Base-by-base conservation (phyloP, 305 asterid species). In the Fraxinus floribunda region DNA sequence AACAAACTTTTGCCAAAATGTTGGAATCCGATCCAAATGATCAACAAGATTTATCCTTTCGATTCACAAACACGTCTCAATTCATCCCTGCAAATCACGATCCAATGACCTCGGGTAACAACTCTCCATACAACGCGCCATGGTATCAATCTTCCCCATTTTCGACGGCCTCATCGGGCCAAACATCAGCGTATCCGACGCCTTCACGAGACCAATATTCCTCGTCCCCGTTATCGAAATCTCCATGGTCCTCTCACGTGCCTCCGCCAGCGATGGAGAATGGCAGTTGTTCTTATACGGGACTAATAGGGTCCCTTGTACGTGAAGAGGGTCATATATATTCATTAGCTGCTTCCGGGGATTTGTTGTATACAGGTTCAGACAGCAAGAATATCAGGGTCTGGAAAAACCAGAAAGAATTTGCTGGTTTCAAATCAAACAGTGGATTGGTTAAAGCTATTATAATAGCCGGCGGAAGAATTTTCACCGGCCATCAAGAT, bases 311-410 rank as follows among this genome's bases (percentile, higher is more conserved):
- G 0, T 91, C 97, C 84, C 94, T 94, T 0, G 87, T 91, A 77
- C 92, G 98, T 0, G 93, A 93, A 84, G 93, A 94, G 80, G 97
- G 98, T 10, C 94, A 93, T 78, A 91, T 93, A 10, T 94, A 94
- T 74, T 94, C 98, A 0, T 82, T 93, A 16, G 94, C 97, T 0
- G 93, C 95, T 7, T 36, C 89, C 3, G 92, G 90, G 24, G 93
- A 91, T 77, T 81, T 94, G 76, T 87, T 94, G 24, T 94, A 93
- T 80, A 91, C 98, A 29, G 98, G 97, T 0, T 93, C 97, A 0
- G 97, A 93, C 36, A 93, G 97, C 88, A 94, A 90, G 90, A 93
- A 91, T 84, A 92, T 94, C 4, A 38, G 98, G 81, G 98, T 93
- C 0, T 94, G 98, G 98, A 94, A 94, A 60, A 87, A 90, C 49